These are phyloP conservation scores for Penicillium sp. DNA, from an alignment of 2,329 filamentous ascomycete species.

Conservation along the genomic window DNA sequence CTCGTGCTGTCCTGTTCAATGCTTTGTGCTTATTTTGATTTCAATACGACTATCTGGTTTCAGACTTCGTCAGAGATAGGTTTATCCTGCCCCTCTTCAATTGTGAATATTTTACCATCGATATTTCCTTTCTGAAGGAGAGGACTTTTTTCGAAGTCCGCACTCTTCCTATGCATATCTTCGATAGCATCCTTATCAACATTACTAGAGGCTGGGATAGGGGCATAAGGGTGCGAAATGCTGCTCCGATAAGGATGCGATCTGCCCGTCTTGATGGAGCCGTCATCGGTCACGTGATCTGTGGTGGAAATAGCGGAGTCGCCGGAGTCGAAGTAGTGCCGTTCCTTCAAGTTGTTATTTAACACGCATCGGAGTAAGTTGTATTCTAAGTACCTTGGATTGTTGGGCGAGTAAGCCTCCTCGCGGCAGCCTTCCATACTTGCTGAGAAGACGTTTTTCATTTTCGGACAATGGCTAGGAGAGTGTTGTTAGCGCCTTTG, in stretches of 20 bases:
- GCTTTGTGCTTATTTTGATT: not conserved
- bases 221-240: constrained; percentile 30
- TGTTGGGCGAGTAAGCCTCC: constrained; percentile 14
- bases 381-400: constrained; percentile 16
- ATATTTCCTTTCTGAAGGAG: constrained; percentile 9
- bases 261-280: constrained; percentile 24
- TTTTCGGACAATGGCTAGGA: constrained; percentile 15
- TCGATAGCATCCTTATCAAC: constrained; percentile 25
- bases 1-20: not conserved
- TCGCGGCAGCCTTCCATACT: constrained; percentile 19
- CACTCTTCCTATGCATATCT: constrained; percentile 15
- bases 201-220: constrained; percentile 27
- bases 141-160: constrained; percentile 16
- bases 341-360: constrained; percentile 19
- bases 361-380: constrained; percentile 2
- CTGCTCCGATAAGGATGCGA: constrained; percentile 26
- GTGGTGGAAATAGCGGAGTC: constrained; percentile 30
- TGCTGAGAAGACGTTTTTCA: constrained; percentile 15
- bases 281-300: constrained; percentile 23
- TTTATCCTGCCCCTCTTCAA: not conserved
- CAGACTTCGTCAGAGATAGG: not conserved
- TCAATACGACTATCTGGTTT: not conserved
- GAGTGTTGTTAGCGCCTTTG: constrained; percentile 5
- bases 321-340: constrained; percentile 32
- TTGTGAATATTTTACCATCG: constrained; percentile 15